Evolutionary conservation across 768 basidiomycete genomes (phyloP), one percentile per base, ranked within the genome.

Genomic region (Boletus bicolor): DNA sequence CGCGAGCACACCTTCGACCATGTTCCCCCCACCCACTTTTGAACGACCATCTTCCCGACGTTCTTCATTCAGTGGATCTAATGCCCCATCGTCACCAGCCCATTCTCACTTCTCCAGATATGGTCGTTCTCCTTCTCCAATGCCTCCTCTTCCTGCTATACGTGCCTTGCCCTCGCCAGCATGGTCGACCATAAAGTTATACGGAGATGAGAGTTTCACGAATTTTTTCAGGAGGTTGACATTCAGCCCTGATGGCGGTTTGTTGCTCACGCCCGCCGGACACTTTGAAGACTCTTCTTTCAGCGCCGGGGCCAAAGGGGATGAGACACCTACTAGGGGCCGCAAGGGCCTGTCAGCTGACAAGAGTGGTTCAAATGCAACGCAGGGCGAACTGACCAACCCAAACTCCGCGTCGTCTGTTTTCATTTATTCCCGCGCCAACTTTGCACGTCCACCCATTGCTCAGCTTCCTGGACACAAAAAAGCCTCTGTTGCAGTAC

Each of bases 401-500:
- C 63, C 75, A 15, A 61, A 73, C n/a, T 74, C 80, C 0, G 72
- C 75, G 0, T 77, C 85, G 5, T 84, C 83, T 15, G 96, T 98
- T 30, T 98, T 91, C 76, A 91, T 99, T 64, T 98, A 98, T 73
- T 91, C 94, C 8, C 83, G 97, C 34, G 92, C 92, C 41, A 98
- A 97, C 73, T 91, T 99, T 71, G 86, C 93, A 1, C 78, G 91
- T 42, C 89, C 93, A 1, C 96, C 97, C 0, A 84, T 98, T 54
- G 97, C 94, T 14, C 94, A 95, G 68, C 77, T 98, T 5, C 95
- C 97, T 3, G 97, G 97, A 2, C 92, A 98, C 76, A 93, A 93
- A 74, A 97, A 96, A 63, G 88, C 96, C 0, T 93, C 90, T 62
- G 88, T 98, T 3, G 96, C 91, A 1, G 93, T 99, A 37, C 79